phyloP scores from a whole-genome alignment of 2,329 filamentous ascomycete species.

The Aspergillus calidoustus region DNA sequence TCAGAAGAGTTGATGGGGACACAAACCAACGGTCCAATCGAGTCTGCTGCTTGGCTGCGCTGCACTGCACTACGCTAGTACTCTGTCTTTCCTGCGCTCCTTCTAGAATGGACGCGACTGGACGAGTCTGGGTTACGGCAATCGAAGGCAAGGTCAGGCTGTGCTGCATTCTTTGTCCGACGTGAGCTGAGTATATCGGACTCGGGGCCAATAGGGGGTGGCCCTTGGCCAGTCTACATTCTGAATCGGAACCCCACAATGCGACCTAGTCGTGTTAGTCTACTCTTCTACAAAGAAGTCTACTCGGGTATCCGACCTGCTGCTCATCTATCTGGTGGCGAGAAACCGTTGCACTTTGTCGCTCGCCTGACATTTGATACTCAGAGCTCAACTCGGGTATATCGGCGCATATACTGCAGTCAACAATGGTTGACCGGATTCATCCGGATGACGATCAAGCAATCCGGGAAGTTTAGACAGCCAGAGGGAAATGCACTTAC shows the following conservation, averaged over 20 bases:
- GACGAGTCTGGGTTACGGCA: slow-evolving; percentile 5
- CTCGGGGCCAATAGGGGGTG: neutral
- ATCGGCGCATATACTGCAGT: neutral
- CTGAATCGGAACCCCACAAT: neutral
- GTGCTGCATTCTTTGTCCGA: slow-evolving; percentile 11
- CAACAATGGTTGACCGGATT: neutral
- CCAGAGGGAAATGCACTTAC: neutral
- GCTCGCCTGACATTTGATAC: neutral
- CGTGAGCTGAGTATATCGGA: slow-evolving; percentile 1
- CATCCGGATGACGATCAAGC: neutral
- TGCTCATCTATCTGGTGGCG: neutral
- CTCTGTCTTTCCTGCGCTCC: neutral
- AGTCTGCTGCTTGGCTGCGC: neutral
- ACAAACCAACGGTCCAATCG: slow-evolving; percentile 2
- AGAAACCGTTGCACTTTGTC: neutral
- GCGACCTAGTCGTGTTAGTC: neutral
- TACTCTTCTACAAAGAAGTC: neutral
- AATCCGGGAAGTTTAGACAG: neutral
- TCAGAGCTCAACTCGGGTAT: neutral
- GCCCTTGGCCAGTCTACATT: neutral
- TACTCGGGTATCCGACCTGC: neutral
- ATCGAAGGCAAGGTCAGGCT: neutral
- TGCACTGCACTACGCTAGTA: neutral
- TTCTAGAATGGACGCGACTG: neutral
- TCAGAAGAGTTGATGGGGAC: neutral